Evolutionary conservation across 2,329 filamentous ascomycete species (phyloP).

Genomic region (Phyllosticta citribraziliensis): DNA sequence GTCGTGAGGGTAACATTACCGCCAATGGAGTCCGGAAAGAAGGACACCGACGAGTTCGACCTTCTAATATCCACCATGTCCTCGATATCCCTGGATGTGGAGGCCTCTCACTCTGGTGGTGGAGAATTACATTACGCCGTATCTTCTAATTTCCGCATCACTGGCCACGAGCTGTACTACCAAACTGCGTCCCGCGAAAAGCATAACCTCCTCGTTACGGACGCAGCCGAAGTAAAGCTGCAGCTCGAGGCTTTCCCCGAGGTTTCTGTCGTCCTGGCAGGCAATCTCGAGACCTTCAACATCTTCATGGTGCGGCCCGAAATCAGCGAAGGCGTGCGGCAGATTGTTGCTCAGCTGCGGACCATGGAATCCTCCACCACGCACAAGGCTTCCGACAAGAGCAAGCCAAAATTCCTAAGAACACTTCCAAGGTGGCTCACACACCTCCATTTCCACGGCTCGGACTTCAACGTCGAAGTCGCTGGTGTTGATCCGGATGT

Average conservation of each 20-base stretch:
- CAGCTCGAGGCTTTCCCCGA: constrained; percentile 80
- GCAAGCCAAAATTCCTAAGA: constrained; percentile 57
- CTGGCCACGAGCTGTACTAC: constrained; percentile 87
- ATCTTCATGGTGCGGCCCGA: constrained; percentile 85
- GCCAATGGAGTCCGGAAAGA: constrained; percentile 50
- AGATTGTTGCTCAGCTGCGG: constrained; percentile 78
- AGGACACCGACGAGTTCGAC: constrained; percentile 73
- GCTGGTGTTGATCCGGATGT: constrained; percentile 80
- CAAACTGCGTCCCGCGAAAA: constrained; percentile 75
- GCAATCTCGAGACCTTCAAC: constrained; percentile 75
- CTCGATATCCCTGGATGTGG: constrained; percentile 82
- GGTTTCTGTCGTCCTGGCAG: constrained; percentile 69
- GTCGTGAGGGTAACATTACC: constrained; percentile 84
- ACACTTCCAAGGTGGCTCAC: constrained; percentile 75
- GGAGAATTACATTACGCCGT: constrained; percentile 82
- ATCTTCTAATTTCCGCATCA: constrained; percentile 68
- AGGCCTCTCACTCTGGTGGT: constrained; percentile 85
- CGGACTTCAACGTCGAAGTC: constrained; percentile 82
- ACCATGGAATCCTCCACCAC: constrained; percentile 44
- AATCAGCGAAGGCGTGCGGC: constrained; percentile 82
- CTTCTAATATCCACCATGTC: constrained; percentile 92
- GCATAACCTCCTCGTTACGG: constrained; percentile 79
- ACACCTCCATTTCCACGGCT: constrained; percentile 73
- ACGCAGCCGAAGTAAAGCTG: constrained; percentile 77
- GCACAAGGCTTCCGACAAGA: constrained; percentile 31